Percentiles rank a stretch among this genome's conserved stretches.
phyloP scores from a whole-genome alignment of 352 stramenopile genomes.

The Phytopythium litorale region DNA sequence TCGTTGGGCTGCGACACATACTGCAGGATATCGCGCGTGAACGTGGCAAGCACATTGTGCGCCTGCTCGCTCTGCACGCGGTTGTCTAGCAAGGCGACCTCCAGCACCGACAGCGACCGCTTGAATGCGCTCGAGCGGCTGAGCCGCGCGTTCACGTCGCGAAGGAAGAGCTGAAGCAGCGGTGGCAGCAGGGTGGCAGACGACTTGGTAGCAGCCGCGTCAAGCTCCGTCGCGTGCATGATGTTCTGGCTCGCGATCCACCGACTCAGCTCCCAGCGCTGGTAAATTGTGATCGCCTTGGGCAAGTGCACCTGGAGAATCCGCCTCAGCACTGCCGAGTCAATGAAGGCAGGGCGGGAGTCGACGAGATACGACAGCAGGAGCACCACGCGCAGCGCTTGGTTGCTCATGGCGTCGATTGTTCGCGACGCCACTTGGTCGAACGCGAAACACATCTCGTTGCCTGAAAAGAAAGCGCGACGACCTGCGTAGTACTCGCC shows the following conservation, averaged over 20 bases:
- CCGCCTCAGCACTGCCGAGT: conserved; percentile 28
- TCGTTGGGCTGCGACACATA: conserved; percentile 53
- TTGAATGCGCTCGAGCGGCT: conserved; percentile 46
- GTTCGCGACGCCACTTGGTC: conserved; percentile 53
- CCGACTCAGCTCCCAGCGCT: conserved; percentile 63
- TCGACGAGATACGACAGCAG: conserved; percentile 64
- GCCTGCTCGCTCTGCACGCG: conserved; percentile 51
- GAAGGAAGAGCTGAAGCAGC: conserved; percentile 61
- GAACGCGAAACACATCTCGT: conserved; percentile 57
- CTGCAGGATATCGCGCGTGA: conserved; percentile 52
- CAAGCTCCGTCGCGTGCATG: conserved; percentile 35
- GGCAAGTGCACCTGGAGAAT: conserved; percentile 47
- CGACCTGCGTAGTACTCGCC: conserved; percentile 28
- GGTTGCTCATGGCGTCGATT: conserved; percentile 60
- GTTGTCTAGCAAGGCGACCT: conserved; percentile 29
- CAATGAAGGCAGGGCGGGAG: conserved; percentile 49
- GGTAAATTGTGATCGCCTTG: conserved; percentile 62
- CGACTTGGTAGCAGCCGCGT: conserved; percentile 32
- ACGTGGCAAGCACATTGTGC: conserved; percentile 47
- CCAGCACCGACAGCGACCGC: conserved; percentile 44
- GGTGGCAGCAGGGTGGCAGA: conserved; percentile 48
- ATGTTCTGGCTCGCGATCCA: conserved; percentile 63
- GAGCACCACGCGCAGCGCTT: conserved; percentile 59
- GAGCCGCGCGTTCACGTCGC: conserved; percentile 49
- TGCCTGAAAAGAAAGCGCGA: conserved; percentile 34